Conservation (phyloP, 768 basidiomycete genomes). For the Pholiota molesta region DNA sequence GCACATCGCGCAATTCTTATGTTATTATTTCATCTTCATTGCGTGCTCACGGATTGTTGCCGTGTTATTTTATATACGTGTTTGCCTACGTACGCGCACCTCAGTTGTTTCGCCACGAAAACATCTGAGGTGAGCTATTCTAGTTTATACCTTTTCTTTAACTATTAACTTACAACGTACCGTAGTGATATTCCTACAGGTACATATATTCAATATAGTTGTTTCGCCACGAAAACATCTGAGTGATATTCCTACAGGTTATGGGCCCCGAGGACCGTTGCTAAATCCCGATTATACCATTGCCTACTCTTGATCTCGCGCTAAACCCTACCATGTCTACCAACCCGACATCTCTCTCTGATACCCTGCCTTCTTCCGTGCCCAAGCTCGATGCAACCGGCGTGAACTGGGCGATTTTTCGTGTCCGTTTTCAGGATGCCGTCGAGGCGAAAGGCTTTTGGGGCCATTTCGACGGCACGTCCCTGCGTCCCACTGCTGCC, state of each 20-base stretch:
- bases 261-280: constrained; percentile 23
- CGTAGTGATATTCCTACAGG: too few species aligned
- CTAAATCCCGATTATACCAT: constrained; percentile 6
- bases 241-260: constrained; percentile 20
- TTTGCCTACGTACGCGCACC: too few species aligned
- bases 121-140: too few species aligned
- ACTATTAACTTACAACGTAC: too few species aligned
- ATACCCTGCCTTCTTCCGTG: constrained; percentile 21
- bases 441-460: constrained; percentile 32
- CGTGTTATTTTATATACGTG: too few species aligned
- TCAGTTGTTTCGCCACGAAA: too few species aligned
- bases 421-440: constrained; percentile 19
- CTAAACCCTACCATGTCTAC: neutral
- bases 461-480: constrained; percentile 31
- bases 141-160: too few species aligned
- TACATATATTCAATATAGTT: too few species aligned
- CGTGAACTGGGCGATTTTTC: constrained; percentile 25
- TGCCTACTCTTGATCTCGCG: constrained; percentile 9
- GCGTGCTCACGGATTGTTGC: too few species aligned
- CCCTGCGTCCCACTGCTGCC: neutral
- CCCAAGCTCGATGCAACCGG: constrained; percentile 34
- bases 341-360: neutral
- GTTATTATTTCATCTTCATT: too few species aligned
- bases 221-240: too few species aligned
- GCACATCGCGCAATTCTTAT: too few species aligned